Conservation (phyloP, 169 alveolate species). For the Plasmodium ovale region DNA sequence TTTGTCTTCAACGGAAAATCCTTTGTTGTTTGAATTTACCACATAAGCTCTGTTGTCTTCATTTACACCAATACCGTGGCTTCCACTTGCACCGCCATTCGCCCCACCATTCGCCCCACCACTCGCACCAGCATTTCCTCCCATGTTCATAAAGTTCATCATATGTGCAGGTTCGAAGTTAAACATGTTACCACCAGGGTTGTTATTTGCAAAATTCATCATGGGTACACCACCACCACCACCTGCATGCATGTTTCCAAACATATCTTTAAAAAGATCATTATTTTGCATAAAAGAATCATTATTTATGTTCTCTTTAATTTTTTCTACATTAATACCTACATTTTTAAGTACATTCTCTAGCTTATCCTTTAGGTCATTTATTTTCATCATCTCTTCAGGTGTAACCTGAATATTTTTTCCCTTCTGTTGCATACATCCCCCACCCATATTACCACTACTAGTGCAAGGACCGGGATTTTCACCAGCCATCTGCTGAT, state of each 20-base stretch:
- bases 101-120: neutral
- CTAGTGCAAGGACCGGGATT: neutral
- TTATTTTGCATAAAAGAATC: slow-evolving; percentile 20
- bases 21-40: slow-evolving; percentile 3
- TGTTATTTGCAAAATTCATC: slow-evolving; percentile 4
- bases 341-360: slow-evolving; percentile 17
- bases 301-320: slow-evolving; percentile 25
- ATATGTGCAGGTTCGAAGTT: slow-evolving; percentile 6
- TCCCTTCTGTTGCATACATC: neutral
- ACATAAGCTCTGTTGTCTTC: neutral
- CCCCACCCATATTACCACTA: too few relatives aligned
- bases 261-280: neutral
- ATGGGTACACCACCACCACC: too few relatives aligned
- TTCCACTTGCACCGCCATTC: neutral
- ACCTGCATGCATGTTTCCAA: neutral
- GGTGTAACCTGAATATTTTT: neutral
- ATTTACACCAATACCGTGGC: neutral
- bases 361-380: slow-evolving; percentile 19
- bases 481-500: neutral
- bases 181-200: slow-evolving; percentile 7
- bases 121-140: neutral
- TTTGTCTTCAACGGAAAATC: slow-evolving; percentile 5
- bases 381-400: slow-evolving; percentile 10
- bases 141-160: slow-evolving; percentile 16
- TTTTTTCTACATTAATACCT: slow-evolving; percentile 44